Evolutionary conservation across 352 stramenopile genomes (phyloP).

Genomic region (Globisporangium parvum): DNA sequence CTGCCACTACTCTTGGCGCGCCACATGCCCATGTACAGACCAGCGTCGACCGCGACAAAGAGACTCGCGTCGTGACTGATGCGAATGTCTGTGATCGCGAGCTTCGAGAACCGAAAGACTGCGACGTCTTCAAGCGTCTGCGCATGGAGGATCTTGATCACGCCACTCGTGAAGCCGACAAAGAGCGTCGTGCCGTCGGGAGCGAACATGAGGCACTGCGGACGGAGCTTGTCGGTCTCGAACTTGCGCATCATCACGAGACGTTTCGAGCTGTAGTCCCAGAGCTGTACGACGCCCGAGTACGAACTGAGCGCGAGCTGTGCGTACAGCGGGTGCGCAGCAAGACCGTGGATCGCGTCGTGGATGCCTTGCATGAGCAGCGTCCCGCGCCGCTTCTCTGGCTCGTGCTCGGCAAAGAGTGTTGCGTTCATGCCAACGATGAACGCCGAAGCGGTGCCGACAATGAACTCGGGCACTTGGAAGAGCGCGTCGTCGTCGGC

Average conservation of each 20-base stretch:
- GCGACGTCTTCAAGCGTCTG: conserved; percentile 72
- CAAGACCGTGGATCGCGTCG: conserved; percentile 78
- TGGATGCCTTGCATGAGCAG: conserved; percentile 89
- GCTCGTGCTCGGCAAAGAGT: conserved; percentile 84
- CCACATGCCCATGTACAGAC: conserved; percentile 75
- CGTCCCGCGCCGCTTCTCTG: conserved; percentile 82
- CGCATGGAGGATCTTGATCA: conserved; percentile 80
- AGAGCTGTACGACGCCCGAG: conserved; percentile 85
- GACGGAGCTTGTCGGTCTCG: conserved; percentile 51
- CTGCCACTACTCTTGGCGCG: conserved; percentile 31
- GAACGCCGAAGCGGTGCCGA: conserved; percentile 81
- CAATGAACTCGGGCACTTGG: conserved; percentile 87
- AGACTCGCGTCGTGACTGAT: conserved; percentile 68
- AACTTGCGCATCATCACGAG: conserved; percentile 83
- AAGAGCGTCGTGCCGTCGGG: conserved; percentile 73
- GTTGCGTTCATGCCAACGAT: conserved; percentile 76
- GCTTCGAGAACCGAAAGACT: conserved; percentile 60
- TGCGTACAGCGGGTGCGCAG: conserved; percentile 62
- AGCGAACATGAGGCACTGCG: conserved; percentile 79
- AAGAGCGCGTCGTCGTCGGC: conserved; percentile 43
- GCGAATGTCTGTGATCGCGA: conserved; percentile 68
- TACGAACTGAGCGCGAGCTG: conserved; percentile 80
- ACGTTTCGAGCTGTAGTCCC: conserved; percentile 84
- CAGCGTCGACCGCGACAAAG: conserved; percentile 75
- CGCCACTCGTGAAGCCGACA: conserved; percentile 82